Evolutionary conservation across 176 grass and related monocot genomes (phyloP).

Genomic region (Echinochloa phyllopogon): DNA sequence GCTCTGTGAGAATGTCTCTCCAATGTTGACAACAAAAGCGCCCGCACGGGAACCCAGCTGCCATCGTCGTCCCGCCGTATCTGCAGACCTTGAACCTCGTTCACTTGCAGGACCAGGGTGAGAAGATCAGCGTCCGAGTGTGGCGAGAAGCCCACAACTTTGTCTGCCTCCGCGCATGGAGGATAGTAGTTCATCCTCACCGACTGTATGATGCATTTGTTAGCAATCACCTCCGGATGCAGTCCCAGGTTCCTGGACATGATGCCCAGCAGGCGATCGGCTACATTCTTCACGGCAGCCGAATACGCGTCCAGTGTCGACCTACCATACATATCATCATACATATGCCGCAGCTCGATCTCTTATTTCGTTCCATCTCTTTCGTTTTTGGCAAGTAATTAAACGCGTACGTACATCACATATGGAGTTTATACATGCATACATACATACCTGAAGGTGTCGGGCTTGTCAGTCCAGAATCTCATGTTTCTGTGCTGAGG

Average conservation of each 20-base stretch:
- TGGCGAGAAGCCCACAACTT: conserved; percentile 70
- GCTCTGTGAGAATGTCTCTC: conserved; percentile 58
- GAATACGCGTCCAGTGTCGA: conserved; percentile 50
- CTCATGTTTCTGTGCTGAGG: conserved; percentile 29
- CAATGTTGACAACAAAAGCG: conserved; percentile 65
- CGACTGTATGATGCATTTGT: conserved; percentile 47
- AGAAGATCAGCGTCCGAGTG: conserved; percentile 62
- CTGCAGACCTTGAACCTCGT: conserved; percentile 66
- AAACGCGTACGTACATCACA: too few relatives aligned
- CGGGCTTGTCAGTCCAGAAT: conserved; percentile 58
- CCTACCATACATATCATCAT: background rate
- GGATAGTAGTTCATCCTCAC: conserved; percentile 85
- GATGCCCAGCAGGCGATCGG: conserved; percentile 42
- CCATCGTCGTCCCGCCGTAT: conserved; percentile 47
- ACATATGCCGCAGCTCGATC: too few relatives aligned
- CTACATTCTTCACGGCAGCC: conserved; percentile 43
- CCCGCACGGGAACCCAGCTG: conserved; percentile 53
- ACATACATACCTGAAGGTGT: conserved; percentile 44
- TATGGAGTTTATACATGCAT: too few relatives aligned
- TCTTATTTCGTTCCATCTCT: too few relatives aligned
- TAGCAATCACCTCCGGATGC: conserved; percentile 34
- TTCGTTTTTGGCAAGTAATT: too few relatives aligned
- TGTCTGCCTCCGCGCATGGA: conserved; percentile 42
- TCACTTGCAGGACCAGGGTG: conserved; percentile 63
- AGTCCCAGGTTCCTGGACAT: conserved; percentile 60